These are phyloP conservation scores for Saksenaea oblongispora DNA, from an alignment of 371 early-diverging fungal species.

Conservation along the genomic window DNA sequence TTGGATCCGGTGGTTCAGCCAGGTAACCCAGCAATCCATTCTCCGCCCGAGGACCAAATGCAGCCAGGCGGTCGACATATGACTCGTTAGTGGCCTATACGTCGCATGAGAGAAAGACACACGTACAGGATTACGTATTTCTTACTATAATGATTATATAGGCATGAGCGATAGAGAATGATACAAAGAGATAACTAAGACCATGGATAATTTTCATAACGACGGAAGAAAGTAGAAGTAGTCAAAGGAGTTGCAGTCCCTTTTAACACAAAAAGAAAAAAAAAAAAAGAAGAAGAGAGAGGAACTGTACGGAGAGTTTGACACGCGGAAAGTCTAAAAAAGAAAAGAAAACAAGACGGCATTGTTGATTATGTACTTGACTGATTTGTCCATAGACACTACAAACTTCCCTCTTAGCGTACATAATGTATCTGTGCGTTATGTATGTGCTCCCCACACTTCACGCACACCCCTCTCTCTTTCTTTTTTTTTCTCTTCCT, in stretches of 20 bases:
- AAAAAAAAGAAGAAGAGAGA: constrained; percentile 3
- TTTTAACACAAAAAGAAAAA: not conserved
- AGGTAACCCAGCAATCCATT: constrained; percentile 53
- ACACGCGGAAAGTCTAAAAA: not conserved
- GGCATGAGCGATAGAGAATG: not conserved
- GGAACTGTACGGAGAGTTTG: constrained; percentile 1
- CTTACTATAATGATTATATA: not conserved
- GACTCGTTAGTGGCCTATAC: constrained; percentile 53
- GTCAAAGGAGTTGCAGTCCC: not conserved
- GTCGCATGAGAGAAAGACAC: not conserved
- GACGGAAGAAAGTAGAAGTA: constrained; percentile 7
- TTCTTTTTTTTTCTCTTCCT: constrained; percentile 5
- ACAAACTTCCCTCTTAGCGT: not conserved
- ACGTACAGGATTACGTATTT: not conserved
- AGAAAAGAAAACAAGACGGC: not conserved
- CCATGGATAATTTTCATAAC: not conserved
- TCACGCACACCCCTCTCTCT: not conserved
- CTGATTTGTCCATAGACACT: constrained; percentile 3
- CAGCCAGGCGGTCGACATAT: constrained; percentile 55
- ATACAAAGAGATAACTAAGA: not conserved
- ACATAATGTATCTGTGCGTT: too few species aligned
- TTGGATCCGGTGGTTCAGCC: constrained; percentile 35
- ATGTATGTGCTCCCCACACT: not conserved
- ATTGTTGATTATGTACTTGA: constrained; percentile 5
- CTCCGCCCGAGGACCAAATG: constrained; percentile 61